Percentiles rank a stretch among this genome's conserved stretches.
Conservation (phyloP, 2,329 filamentous ascomycete genomes). For the Orbilia ellipsospora region DNA sequence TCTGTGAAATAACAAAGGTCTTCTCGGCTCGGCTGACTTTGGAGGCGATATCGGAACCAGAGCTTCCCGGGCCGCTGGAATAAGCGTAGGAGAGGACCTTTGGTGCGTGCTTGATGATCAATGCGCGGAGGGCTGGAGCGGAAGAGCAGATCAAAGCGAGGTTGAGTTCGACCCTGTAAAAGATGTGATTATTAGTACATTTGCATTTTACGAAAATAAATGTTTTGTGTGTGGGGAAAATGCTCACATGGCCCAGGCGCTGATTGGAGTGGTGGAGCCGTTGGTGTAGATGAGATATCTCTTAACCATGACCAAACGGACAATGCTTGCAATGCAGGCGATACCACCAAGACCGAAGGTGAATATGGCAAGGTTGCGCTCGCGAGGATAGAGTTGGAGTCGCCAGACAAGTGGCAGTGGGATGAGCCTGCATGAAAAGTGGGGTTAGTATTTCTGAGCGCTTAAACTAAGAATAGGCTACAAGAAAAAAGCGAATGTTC, state of each 20-base stretch:
- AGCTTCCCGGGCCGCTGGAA: constrained; percentile 45
- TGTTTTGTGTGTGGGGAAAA: constrained; percentile 30
- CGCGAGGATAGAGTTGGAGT: constrained; percentile 54
- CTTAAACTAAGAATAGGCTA: constrained; percentile 23
- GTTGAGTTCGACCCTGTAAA: constrained; percentile 52
- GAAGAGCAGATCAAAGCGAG: constrained; percentile 54
- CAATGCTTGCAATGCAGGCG: constrained; percentile 53
- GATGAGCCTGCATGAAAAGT: constrained; percentile 42
- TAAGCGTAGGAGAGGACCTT: constrained; percentile 54
- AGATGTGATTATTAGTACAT: constrained; percentile 25
- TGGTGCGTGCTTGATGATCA: constrained; percentile 52
- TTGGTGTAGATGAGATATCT: constrained; percentile 37
- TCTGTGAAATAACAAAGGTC: constrained; percentile 54
- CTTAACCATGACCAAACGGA: constrained; percentile 41
- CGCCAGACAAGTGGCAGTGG: constrained; percentile 54
- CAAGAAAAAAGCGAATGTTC: constrained; percentile 22
- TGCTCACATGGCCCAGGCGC: constrained; percentile 55
- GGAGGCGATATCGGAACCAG: constrained; percentile 44
- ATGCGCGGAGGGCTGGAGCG: constrained; percentile 49
- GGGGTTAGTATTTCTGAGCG: constrained; percentile 39
- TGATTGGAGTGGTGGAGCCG: constrained; percentile 52
- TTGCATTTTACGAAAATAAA: constrained; percentile 23
- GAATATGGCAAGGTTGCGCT: constrained; percentile 50
- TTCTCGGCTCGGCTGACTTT: constrained; percentile 50
- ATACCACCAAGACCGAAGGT: constrained; percentile 54